Evolutionary conservation across 1,284 basidiomycete species (phyloP), one percentile per base, ranked within the genome.

Genomic region (Puccinia novopanici): DNA sequence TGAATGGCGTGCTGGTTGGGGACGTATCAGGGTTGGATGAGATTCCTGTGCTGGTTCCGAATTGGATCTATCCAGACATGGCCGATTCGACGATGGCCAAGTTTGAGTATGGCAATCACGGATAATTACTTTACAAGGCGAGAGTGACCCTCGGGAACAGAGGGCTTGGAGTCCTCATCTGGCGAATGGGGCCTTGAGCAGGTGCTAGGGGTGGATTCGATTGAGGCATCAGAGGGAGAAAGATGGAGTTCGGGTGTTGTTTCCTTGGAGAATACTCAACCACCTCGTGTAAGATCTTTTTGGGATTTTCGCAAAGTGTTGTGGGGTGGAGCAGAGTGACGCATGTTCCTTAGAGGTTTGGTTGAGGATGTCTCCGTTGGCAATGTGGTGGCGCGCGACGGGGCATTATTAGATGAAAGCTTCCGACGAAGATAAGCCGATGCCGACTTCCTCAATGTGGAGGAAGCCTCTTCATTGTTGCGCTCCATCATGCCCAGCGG

Each of bases 281-380:
- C 13, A 72, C 70, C 0, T 52, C 24, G 8, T 72, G 70, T n/a
- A 72, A 55, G 15, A 72, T 55, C 22, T 34, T 72, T 55, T 34
- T n/a, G 24, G 70, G 70, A 72, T 72, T 72, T 55, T 72, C 70
- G 34, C 45, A 34, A 55, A 72, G 70, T 19, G 54, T 72, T 17
- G 70, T 72, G 13, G 70, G 50, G 19, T 52, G 70, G 40, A 72
- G 70, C 34, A 72, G n/a, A 34, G 34, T 40, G 15, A 34, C 50
- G 70, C 48, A 54, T 4, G 70, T 52, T 72, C 52, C 24, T 72
- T 52, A 4, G 70, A 72, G 24, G 48, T 37, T 54, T 72, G n/a
- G n/a, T 55, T 5, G 19, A 72, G 24, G 50, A 72, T 34, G 52
- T 15, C 45, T 48, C 70, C 34, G 50, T 24, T 34, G 70, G 67